Evolutionary conservation across 208 protist genomes (phyloP).

Genomic region (Endotrypanum monterogeii): DNA sequence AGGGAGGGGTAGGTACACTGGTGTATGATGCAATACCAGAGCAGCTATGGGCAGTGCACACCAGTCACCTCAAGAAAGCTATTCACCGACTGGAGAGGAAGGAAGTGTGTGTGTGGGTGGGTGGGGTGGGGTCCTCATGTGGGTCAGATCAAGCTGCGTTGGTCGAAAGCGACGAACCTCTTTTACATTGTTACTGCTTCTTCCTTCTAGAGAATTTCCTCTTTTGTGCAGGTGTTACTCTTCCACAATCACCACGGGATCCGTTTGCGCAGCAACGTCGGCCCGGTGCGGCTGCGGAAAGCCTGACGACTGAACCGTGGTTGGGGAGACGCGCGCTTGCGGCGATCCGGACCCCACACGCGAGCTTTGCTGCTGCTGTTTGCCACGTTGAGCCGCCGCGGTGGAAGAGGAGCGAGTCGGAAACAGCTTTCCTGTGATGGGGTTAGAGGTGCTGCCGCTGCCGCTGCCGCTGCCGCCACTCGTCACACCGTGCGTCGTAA

Average conservation of each 20-base stretch:
- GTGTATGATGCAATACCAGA: too few relatives aligned
- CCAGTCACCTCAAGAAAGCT: background rate
- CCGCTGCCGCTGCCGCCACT: slow-evolving; percentile 5
- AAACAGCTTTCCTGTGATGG: too few relatives aligned
- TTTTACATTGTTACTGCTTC: background rate
- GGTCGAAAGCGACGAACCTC: background rate
- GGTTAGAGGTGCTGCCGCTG: background rate
- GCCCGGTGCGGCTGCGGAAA: slow-evolving; percentile 13
- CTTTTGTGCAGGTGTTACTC: slow-evolving; percentile 3
- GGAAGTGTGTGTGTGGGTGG: background rate
- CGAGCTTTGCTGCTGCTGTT: slow-evolving; percentile 5
- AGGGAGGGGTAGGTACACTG: too few relatives aligned
- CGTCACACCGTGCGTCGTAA: slow-evolving; percentile 1
- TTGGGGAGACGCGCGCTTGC: background rate
- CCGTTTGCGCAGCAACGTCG: slow-evolving; percentile 60
- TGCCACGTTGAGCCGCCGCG: background rate
- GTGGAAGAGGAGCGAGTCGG: background rate
- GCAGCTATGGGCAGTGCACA: too few relatives aligned
- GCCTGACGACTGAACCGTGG: background rate
- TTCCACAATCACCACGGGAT: slow-evolving; percentile 64
- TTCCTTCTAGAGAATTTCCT: background rate
- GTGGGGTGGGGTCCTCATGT: background rate
- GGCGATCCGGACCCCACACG: background rate
- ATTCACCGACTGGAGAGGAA: background rate
- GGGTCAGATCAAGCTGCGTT: too few relatives aligned